Evolutionary conservation across 1,284 basidiomycete species (phyloP), one percentile per base, ranked within the genome.

Genomic region (Fomitopsis betulina): DNA sequence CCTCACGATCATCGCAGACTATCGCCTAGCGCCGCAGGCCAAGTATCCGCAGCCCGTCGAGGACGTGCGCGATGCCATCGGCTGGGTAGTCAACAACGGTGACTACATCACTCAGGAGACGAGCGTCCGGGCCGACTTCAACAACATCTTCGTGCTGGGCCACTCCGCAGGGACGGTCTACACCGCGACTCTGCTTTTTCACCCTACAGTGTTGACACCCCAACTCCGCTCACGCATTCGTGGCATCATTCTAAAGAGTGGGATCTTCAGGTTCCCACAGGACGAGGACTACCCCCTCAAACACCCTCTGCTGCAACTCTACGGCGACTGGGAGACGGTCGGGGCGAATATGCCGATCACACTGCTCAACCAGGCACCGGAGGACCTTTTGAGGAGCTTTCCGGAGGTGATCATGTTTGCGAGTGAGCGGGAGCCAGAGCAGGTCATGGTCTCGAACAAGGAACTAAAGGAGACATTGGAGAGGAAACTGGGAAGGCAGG

Each of bases 161-260:
- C 85, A 87, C 67, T 87, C 85, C 1, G 84, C 82, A 0, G 86
- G 86, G 1, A 81, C 78, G 1, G 69, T 72, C 35, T 79, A 83
- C 64, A 63, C 76, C 47, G 67, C 77, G 9, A 78, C 83, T 12
- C 60, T 80, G 53, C 67, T 82, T 7, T 66, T 82, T 53, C 65
- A 79, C 42, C 73, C 78, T 0, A 68, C 71, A 2, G 58, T 80
- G 15, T 65, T 79, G 35, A 65, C 75, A 8, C 66, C 70, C n/a
- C 64, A 68, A 13, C 35, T 81, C 4, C 70, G 73, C 10, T 54
- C 70, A 1, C 74, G 65, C 3, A 73, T 86, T 39, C 75, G 73
- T 33, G 82, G 80, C 3, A 63, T 76, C 30, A 70, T 83, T n/a
- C 68, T 82, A 40, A 72, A 74, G 39, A 79, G 79, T 6, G 78